These are phyloP conservation scores for Candida tallmaniae DNA, from an alignment of 805 yeast genomes.

Conservation along the genomic window DNA sequence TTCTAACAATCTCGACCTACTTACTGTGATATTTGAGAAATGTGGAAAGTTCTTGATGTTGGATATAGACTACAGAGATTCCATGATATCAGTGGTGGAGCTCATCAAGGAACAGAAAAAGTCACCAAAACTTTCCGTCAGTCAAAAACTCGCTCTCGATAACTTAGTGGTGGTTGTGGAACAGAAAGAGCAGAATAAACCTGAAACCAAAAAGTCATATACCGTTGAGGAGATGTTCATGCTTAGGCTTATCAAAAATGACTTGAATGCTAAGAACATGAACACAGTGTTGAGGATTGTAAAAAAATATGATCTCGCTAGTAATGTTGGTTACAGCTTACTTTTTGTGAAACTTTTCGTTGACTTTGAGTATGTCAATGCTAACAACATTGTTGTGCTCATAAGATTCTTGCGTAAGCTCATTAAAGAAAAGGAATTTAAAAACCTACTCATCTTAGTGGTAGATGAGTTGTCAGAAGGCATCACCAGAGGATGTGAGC, in stretches of 20 bases:
- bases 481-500: constrained; percentile 62
- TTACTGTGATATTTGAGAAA: constrained; percentile 67
- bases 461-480: constrained; percentile 64
- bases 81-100: constrained; percentile 61
- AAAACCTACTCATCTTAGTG: constrained; percentile 39
- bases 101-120: constrained; percentile 48
- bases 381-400: constrained; percentile 36
- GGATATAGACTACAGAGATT: constrained; percentile 49
- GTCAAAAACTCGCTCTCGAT: constrained; percentile 56
- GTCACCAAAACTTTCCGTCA: constrained; percentile 45
- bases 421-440: constrained; percentile 24
- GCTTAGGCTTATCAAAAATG: constrained; percentile 44
- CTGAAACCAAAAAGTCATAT: constrained; percentile 5
- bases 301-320: constrained; percentile 44
- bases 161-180: constrained; percentile 50
- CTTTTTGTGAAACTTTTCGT: constrained; percentile 41
- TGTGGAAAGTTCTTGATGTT: constrained; percentile 64
- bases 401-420: constrained; percentile 4
- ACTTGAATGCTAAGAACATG: constrained; percentile 36
- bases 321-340: constrained; percentile 29
- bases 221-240: constrained; percentile 29
- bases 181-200: constrained; percentile 41
- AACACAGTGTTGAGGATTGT: constrained; percentile 23
- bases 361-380: constrained; percentile 58
- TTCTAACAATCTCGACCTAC: constrained; percentile 61